phyloP scores from a whole-genome alignment of 2,329 filamentous ascomycete species.

The Arachnopeziza araneosa region DNA sequence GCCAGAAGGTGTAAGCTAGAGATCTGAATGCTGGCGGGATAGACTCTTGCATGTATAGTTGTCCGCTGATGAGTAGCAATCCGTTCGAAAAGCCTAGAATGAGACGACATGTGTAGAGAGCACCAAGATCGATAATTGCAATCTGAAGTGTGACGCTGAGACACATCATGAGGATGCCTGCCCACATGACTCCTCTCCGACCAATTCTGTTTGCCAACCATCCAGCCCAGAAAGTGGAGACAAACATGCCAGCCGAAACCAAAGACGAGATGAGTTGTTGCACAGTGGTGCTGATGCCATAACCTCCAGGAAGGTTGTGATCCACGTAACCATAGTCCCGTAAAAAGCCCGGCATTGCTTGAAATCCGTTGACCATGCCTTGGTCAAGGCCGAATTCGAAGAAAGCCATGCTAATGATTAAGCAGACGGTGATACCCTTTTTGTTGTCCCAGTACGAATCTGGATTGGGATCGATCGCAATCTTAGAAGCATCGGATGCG shows the following conservation, averaged over 20 bases:
- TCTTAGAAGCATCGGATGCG: background rate
- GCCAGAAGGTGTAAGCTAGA: constrained; percentile 42
- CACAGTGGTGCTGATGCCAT: constrained; percentile 36
- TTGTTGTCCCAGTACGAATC: background rate
- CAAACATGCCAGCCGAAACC: constrained; percentile 43
- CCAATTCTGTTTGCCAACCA: constrained; percentile 40
- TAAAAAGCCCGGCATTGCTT: constrained; percentile 16
- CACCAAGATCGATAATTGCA: constrained; percentile 28
- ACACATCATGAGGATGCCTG: constrained; percentile 52
- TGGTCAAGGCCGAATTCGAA: constrained; percentile 18
- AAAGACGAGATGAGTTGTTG: constrained; percentile 47
- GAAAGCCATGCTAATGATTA: constrained; percentile 11
- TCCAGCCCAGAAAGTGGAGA: constrained; percentile 40
- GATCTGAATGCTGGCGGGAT: constrained; percentile 44
- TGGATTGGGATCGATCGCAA: background rate
- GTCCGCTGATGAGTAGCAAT: constrained; percentile 12
- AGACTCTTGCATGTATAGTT: constrained; percentile 39
- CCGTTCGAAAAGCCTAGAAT: constrained; percentile 44
- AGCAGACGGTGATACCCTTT: background rate
- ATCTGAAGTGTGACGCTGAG: constrained; percentile 40
- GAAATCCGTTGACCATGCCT: constrained; percentile 8
- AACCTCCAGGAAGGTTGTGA: constrained; percentile 18
- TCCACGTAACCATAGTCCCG: constrained; percentile 37
- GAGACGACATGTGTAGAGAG: constrained; percentile 47
- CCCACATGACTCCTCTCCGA: constrained; percentile 40